A percentile compares a stretch with the other conserved stretches of the same genome.
phyloP scores from a whole-genome alignment of 78 protist genomes.

The Dictyostelium purpureum region DNA sequence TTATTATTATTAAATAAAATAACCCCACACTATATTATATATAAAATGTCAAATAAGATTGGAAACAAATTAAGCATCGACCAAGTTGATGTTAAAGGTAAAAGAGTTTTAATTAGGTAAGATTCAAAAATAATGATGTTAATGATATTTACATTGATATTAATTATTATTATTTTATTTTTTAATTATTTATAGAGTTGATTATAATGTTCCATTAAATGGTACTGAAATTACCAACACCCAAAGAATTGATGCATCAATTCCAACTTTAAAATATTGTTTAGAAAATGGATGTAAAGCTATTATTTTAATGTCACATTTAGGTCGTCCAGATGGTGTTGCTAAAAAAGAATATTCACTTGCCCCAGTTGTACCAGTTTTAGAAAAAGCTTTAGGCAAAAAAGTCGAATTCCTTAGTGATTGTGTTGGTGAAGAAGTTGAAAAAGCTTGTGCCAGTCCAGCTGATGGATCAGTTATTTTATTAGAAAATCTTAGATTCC shows the following conservation, averaged over 20 bases:
- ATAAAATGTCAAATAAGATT: constrained; percentile 68
- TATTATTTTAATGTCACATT: constrained; percentile 96
- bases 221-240: constrained; percentile 79
- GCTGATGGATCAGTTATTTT: constrained; percentile 87
- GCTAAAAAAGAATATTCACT: constrained; percentile 87
- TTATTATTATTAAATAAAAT: neutral
- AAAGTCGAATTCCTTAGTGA: constrained; percentile 91
- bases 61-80: constrained; percentile 83
- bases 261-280: constrained; percentile 96
- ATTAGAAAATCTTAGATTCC: constrained; percentile 99
- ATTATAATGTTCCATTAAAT: constrained; percentile 95
- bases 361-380: constrained; percentile 88
- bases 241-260: constrained; percentile 94
- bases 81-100: constrained; percentile 86
- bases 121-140: neutral
- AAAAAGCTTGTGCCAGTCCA: constrained; percentile 87
- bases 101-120: constrained; percentile 93
- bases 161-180: neutral
- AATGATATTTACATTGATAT: neutral
- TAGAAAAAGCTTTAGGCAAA: constrained; percentile 77
- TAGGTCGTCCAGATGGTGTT: constrained; percentile 99
- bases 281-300: constrained; percentile 91
- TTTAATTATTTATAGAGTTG: constrained; percentile 81
- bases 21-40: neutral
- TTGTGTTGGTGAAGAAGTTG: constrained; percentile 92